phyloP scores from a whole-genome alignment of 305 asterid species.

The Caryopteris hybrid region DNA sequence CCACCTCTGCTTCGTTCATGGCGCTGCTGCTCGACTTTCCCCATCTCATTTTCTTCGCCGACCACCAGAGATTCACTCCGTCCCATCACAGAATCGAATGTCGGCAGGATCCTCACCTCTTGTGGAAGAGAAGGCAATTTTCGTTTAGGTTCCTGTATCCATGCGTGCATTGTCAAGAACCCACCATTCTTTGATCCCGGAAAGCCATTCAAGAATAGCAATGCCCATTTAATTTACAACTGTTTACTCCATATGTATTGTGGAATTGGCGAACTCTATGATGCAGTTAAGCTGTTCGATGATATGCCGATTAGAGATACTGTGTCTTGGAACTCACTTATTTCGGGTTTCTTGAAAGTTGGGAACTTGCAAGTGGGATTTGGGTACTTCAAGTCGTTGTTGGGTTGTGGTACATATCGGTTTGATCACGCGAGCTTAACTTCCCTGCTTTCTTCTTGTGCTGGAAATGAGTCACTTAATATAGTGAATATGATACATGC shows the following conservation, averaged over 20 bases:
- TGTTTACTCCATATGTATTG: conserved; percentile 50
- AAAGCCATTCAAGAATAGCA: neutral
- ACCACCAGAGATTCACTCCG: conserved; percentile 2
- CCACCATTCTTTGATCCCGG: conserved; percentile 27
- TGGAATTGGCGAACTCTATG: conserved; percentile 31
- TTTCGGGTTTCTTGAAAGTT: conserved; percentile 59
- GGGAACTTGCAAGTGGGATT: conserved; percentile 44
- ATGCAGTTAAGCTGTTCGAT: conserved; percentile 68
- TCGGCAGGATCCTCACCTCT: conserved; percentile 38
- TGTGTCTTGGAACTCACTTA: conserved; percentile 78
- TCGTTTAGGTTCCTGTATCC: conserved; percentile 59
- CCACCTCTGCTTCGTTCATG: conserved; percentile 13
- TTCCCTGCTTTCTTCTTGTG: conserved; percentile 55
- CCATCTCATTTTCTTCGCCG: conserved; percentile 20
- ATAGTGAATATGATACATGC: conserved; percentile 54
- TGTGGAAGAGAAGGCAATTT: conserved; percentile 52
- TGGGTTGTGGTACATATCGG: conserved; percentile 17
- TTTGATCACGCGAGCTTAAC: conserved; percentile 76
- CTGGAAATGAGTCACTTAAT: conserved; percentile 31
- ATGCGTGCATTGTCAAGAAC: conserved; percentile 53
- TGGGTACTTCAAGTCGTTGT: conserved; percentile 45
- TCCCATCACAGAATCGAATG: conserved; percentile 27
- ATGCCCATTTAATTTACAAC: conserved; percentile 40
- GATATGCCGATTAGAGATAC: conserved; percentile 63
- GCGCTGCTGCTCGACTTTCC: conserved; percentile 18